These are phyloP conservation scores for Fusarium austroafricanum DNA, from an alignment of 2,329 filamentous ascomycete species.

Conservation along the genomic window DNA sequence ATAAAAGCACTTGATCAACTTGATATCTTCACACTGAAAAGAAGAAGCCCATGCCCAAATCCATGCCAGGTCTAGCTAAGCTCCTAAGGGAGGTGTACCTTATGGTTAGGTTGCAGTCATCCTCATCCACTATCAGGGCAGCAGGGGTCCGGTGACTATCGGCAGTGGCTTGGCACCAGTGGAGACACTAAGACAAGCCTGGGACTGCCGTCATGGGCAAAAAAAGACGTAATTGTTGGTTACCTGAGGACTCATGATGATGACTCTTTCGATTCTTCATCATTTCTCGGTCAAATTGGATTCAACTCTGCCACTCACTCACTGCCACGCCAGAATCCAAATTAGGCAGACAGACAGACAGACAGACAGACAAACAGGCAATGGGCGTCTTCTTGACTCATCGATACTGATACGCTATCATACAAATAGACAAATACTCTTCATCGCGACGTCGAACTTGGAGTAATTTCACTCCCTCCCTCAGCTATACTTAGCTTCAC, in stretches of 20 bases:
- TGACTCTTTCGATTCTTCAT: slow-evolving; percentile 34
- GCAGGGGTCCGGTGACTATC: slow-evolving; percentile 25
- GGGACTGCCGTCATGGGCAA: slow-evolving; percentile 22
- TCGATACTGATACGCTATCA: slow-evolving; percentile 31
- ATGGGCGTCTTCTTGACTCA: slow-evolving; percentile 33
- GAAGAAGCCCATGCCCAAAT: too few species aligned
- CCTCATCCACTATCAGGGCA: slow-evolving; percentile 7
- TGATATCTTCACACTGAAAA: background rate
- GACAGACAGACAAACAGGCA: slow-evolving; percentile 1
- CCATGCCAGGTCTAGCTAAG: too few species aligned
- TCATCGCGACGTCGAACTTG: slow-evolving; percentile 22
- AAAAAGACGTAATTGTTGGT: slow-evolving; percentile 22
- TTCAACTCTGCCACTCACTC: background rate
- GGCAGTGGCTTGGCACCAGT: slow-evolving; percentile 33
- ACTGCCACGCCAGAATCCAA: slow-evolving; percentile 3
- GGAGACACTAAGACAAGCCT: slow-evolving; percentile 19
- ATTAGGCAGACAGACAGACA: background rate
- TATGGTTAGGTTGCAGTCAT: background rate
- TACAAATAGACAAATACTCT: slow-evolving; percentile 39
- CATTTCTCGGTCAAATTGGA: slow-evolving; percentile 9
- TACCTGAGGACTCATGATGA: slow-evolving; percentile 34
- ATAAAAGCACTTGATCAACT: background rate
- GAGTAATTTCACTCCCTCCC: slow-evolving; percentile 9
- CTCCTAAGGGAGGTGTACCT: too few species aligned
- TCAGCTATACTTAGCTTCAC: slow-evolving; percentile 3